Percentiles rank a stretch among this genome's conserved stretches.
Evolutionary conservation across 1,139 yeast genomes (phyloP).

Genomic region (Candida sp.): DNA sequence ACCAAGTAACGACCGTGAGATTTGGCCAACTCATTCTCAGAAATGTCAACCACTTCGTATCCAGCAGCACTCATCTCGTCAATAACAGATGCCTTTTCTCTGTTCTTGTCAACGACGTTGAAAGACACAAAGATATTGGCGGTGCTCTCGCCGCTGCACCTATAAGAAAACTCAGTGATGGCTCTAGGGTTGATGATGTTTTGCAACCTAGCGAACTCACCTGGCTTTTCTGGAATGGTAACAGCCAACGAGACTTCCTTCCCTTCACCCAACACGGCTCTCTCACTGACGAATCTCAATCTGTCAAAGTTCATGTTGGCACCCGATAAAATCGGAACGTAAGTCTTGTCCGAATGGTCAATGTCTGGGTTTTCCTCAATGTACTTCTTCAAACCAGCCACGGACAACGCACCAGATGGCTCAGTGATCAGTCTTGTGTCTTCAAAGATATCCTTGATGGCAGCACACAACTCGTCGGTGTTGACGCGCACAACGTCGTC

Average conservation of each 20-base stretch:
- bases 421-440: conserved; percentile 95
- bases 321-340: conserved; percentile 89
- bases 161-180: conserved; percentile 92
- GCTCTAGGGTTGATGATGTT: conserved; percentile 81
- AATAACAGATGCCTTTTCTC: conserved; percentile 49
- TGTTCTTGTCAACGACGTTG: conserved; percentile 74
- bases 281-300: conserved; percentile 94
- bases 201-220: conserved; percentile 82
- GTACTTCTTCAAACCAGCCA: conserved; percentile 93
- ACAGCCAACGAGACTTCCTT: conserved; percentile 92
- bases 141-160: conserved; percentile 56
- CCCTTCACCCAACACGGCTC: conserved; percentile 98
- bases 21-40: conserved; percentile 94
- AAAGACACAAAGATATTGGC: conserved; percentile 92
- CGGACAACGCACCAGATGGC: conserved; percentile 96
- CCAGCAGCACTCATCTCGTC: conserved; percentile 41
- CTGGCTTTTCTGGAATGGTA: conserved; percentile 91
- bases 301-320: conserved; percentile 99
- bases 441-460: conserved; percentile 94
- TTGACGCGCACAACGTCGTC: conserved; percentile 88
- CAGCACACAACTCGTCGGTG: conserved; percentile 98
- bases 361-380: conserved; percentile 66
- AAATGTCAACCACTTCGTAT: conserved; percentile 79
- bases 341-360: conserved; percentile 74
- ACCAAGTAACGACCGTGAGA: conserved; percentile 95